Base-by-base conservation (phyloP, 2,329 filamentous ascomycete genomes). In the Colletotrichum tamarilloi region DNA sequence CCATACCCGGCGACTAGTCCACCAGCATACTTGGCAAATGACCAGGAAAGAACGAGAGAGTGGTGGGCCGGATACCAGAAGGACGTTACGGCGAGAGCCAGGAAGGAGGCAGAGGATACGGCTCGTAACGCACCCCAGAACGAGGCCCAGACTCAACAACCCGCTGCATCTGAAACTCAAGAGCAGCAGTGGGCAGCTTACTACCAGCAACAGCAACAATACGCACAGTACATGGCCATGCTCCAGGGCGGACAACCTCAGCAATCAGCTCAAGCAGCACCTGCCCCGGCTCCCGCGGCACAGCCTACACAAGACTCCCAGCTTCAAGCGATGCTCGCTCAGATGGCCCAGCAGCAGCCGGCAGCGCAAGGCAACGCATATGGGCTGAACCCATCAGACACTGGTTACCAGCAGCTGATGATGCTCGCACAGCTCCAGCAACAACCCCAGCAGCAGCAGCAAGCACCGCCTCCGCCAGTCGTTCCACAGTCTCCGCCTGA, bases 21-120 rank as follows among this genome's bases (percentile, higher is more conserved):
- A 4, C 88, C 90, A 1, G 84, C 85, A 22, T 89, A 88, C 84
- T 84, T 91, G 75, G 80, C 80, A 11, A 80, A 85, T 26, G 83
- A 87, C 38, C 79, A 84, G 3, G 85, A 85, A 38, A 84, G 84
- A 73, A 81, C 86, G 0, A 84, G 85, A 11, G 85, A 89, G 74
- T 91, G 89, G 89, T 87, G 85, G 81, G 79, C 85, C 12, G 88
- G 87, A 0, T 87, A 85, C 74, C 83, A 84, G 67, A 84, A 82
- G 72, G 85, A 85, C 64, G 58, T 78, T 14, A 79, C 82, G 9
- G 77, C 79, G 1, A 82, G 82, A 58, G 81, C 85, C 59, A 84
- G 84, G 67, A 82, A 79, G 62, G 81, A 82, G 32, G 81, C 84
- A 1, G 84, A 84, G 42, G 81, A 82, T 32, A 79, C 77, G 9